Base-by-base conservation (phyloP, 805 yeast genomes). In the Schizosaccharomyces japonicus region DNA sequence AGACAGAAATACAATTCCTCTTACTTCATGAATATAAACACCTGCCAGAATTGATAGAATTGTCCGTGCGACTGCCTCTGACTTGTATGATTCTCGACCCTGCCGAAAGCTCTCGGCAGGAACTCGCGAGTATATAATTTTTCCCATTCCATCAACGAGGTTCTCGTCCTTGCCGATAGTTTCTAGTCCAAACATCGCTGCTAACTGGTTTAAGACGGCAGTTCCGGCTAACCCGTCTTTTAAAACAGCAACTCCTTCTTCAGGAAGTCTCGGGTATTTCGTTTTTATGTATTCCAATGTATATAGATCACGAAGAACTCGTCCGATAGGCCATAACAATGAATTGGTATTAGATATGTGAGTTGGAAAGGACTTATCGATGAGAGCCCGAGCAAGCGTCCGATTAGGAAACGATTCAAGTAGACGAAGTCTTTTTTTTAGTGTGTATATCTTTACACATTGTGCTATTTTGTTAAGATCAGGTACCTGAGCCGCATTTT, bases 191-290 rank as follows among this genome's bases (percentile, higher is more conserved):
- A 95, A 90, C 19, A 59, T 50, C 56, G 68, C 70, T 31, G 84
- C 95, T 25, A 84, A 65, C 46, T 70, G 71, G 32, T 73, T 65
- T 49, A 90, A 66, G 0, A 83, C 70, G 13, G 67, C 70, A 31
- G 73, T 71, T 3, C 87, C 80, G 57, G 80, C 70, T 58, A 75
- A 80, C 0, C 90, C 71, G 54, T 80, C 78, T 6, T 80, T 76
- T 0, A 93, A 81, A 5, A 76, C 74, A 55, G 76, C 73, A 49
- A 83, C 70, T 26, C 85, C 78, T 6, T 75, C 71, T 51, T 78
- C 70, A 15, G 99, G 98, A 47, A 90, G 68, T 59, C 99, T 73
- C 48, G 99, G 99, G 60, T 84, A 84, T 53, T 71, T 74, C 47
- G 76, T 62, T 55, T 83, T 64, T 50, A 87, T 66, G 54, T 79